phyloP scores from a whole-genome alignment of 805 yeast genomes.

The Kazachstania bromeliacearum region DNA sequence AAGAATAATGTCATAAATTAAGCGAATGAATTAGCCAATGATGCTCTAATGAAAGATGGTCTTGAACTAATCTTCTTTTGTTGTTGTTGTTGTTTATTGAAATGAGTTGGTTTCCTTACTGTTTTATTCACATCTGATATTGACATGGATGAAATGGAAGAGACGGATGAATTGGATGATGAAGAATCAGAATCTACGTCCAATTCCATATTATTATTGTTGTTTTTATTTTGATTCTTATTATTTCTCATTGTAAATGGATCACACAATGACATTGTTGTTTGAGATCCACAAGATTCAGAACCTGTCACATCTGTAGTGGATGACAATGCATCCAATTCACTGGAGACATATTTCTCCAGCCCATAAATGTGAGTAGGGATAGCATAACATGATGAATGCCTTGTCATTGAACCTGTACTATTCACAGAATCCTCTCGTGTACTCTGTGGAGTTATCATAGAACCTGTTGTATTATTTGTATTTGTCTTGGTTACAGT shows the following conservation, averaged over 20 bases:
- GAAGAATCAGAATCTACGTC: too few relatives aligned
- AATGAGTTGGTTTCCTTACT: too few relatives aligned
- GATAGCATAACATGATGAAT: slow-evolving; percentile 12
- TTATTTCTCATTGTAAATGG: too few relatives aligned
- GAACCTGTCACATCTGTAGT: slow-evolving; percentile 2
- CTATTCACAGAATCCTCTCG: too few relatives aligned
- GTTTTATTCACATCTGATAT: background rate
- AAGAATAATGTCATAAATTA: too few relatives aligned
- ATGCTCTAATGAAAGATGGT: slow-evolving; percentile 5
- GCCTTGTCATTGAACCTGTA: slow-evolving; percentile 1
- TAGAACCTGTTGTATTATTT: background rate
- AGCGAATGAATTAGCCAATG: slow-evolving; percentile 6
- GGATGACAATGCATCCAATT: slow-evolving; percentile 16
- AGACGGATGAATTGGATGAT: background rate
- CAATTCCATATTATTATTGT: too few relatives aligned
- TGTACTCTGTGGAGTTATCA: background rate
- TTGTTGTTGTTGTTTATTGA: background rate
- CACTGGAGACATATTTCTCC: slow-evolving; percentile 22
- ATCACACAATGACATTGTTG: too few relatives aligned
- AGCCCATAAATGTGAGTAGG: slow-evolving; percentile 25
- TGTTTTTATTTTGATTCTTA: too few relatives aligned
- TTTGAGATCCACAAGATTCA: background rate
- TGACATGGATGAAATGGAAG: background rate
- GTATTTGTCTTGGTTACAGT: background rate
- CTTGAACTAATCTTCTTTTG: background rate